These are phyloP conservation scores for Agaricus bisporus DNA, from an alignment of 768 basidiomycete genomes.

Conservation along the genomic window DNA sequence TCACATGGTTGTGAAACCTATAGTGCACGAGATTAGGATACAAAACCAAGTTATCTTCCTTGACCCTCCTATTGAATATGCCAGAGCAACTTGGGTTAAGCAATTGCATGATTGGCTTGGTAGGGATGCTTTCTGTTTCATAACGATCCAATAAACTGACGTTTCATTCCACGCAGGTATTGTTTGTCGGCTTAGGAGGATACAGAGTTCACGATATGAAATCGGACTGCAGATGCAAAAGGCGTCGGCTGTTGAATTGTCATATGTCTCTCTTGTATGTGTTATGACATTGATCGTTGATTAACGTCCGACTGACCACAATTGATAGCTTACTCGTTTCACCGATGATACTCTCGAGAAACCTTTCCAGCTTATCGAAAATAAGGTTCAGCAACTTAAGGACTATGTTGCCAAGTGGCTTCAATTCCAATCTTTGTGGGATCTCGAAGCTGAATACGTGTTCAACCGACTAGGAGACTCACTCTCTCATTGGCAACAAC, in stretches of 20 bases:
- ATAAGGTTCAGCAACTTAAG: conserved; percentile 79
- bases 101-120: conserved; percentile 90
- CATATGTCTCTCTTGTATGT: conserved; percentile 78
- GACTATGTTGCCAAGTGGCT: conserved; percentile 97
- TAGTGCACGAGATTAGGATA: conserved; percentile 95
- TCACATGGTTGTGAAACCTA: conserved; percentile 72
- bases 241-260: conserved; percentile 55
- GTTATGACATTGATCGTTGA: background rate
- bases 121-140: conserved; percentile 19
- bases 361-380: conserved; percentile 83
- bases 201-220: conserved; percentile 95
- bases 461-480: conserved; percentile 95
- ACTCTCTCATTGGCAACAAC: conserved; percentile 89
- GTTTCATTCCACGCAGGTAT: conserved; percentile 44
- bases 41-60: conserved; percentile 98
- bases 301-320: background rate
- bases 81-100: conserved; percentile 82
- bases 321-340: conserved; percentile 63
- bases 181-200: conserved; percentile 78
- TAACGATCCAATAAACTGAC: conserved; percentile 1
- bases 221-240: conserved; percentile 91
- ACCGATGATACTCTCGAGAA: conserved; percentile 66
- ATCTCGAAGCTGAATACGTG: conserved; percentile 94
- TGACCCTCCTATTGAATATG: conserved; percentile 95
- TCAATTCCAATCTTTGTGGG: conserved; percentile 98